Percentiles rank a stretch among this genome's conserved stretches.
Evolutionary conservation across 179 eudicot species (phyloP).

Genomic region (Patellifolia procumbens): DNA sequence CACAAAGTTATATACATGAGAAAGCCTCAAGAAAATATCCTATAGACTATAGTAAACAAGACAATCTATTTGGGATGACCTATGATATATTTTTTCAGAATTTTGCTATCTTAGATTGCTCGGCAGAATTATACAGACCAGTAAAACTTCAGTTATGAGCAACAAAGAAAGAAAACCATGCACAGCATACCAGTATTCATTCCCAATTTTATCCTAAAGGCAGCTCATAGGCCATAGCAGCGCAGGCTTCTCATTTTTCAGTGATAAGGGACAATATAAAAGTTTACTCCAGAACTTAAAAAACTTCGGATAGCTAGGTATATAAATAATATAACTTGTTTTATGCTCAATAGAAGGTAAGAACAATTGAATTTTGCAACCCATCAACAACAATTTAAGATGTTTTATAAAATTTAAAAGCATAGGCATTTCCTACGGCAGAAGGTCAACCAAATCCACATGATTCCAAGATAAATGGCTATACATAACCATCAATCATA

Average conservation of each 20-base stretch:
- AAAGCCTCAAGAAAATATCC: no score
- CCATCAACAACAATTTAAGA: neutral
- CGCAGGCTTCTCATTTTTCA: no score
- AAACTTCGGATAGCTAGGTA: neutral
- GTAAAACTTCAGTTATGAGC: no score
- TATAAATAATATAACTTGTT: neutral
- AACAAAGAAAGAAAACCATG: no score
- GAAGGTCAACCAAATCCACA: neutral
- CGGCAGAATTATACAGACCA: no score
- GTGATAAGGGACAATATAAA: neutral
- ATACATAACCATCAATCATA: slow-evolving; percentile 3
- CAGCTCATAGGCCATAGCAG: neutral
- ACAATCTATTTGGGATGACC: no score
- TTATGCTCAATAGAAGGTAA: neutral
- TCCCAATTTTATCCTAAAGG: neutral
- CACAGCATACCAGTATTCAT: neutral
- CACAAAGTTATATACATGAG: no score
- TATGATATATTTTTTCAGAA: no score
- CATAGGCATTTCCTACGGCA: neutral
- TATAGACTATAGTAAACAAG: no score
- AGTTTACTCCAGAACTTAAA: neutral
- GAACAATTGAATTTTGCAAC: neutral
- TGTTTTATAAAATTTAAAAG: neutral
- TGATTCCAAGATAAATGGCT: neutral
- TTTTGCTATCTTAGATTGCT: no score